A percentile compares a stretch with the other conserved stretches of the same genome.
phyloP scores from a whole-genome alignment of 805 yeast species.

The Candida maris region DNA sequence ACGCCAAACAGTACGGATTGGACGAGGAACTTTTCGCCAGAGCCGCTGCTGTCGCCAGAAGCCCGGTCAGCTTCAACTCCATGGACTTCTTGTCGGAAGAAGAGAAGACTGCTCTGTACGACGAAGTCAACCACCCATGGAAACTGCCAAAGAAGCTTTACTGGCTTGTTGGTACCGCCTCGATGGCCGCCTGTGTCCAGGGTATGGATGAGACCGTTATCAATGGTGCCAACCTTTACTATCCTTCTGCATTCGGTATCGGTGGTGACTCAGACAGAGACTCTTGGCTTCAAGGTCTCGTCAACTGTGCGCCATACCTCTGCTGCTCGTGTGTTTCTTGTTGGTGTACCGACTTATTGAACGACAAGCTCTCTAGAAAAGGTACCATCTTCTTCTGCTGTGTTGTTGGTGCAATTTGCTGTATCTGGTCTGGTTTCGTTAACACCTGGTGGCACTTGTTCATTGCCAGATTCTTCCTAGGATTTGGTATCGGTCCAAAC shows the following conservation, averaged over 20 bases:
- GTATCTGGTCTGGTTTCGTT: slow-evolving; percentile 67
- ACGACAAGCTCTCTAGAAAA: slow-evolving; percentile 57
- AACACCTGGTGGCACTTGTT: slow-evolving; percentile 67
- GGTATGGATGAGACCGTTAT: slow-evolving; percentile 79
- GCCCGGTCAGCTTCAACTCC: slow-evolving; percentile 51
- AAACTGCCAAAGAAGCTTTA: slow-evolving; percentile 43
- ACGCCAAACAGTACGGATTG: slow-evolving; percentile 52
- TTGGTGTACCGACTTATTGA: slow-evolving; percentile 61
- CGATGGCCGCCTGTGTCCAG: slow-evolving; percentile 75
- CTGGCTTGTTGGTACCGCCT: slow-evolving; percentile 58
- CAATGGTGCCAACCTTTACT: slow-evolving; percentile 66
- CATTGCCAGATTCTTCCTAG: slow-evolving; percentile 38
- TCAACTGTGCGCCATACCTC: slow-evolving; percentile 69
- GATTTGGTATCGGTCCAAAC: slow-evolving; percentile 35
- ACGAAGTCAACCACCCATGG: slow-evolving; percentile 48
- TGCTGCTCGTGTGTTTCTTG: slow-evolving; percentile 59
- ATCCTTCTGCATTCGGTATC: slow-evolving; percentile 54
- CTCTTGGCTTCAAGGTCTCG: slow-evolving; percentile 57
- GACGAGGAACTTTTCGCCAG: slow-evolving; percentile 58
- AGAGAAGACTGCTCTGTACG: slow-evolving; percentile 49
- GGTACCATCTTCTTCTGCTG: slow-evolving; percentile 66
- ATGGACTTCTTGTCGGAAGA: slow-evolving; percentile 53
- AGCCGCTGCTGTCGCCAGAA: slow-evolving; percentile 66
- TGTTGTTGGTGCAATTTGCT: slow-evolving; percentile 52
- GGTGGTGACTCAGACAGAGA: slow-evolving; percentile 43